Base-by-base conservation (phyloP, 1,139 yeast species). In the Candida sp. region DNA sequence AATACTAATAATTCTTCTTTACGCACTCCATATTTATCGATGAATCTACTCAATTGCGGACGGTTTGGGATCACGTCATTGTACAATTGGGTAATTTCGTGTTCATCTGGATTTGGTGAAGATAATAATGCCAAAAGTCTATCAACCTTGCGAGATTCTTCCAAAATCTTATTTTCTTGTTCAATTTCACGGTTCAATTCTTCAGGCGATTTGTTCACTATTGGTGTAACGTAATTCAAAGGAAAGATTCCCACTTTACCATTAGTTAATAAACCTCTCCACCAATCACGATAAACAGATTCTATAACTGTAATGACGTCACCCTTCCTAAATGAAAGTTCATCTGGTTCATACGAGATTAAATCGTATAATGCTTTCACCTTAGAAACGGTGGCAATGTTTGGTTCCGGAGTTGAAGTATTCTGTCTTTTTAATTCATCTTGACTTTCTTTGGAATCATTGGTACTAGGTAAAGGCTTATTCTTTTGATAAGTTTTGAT, bases 241-340 rank as follows among this genome's bases (percentile, higher is more conserved):
- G 99, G 99, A 65, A 93, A 90, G n/a, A 93, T 85, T 25, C 99
- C 99, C 38, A 82, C 73, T 45, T 75, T 76, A 0, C 97, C 97
- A 45, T 79, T 75, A 4, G 76, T 64, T 42, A 91, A 67, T 4
- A 93, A 81, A 4, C 99, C 99, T 53, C 89, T 77, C 87, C 97
- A 88, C 99, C 99, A 93, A 60, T 93, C 98, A 49, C 89, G 77
- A 63, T 90, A 90, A 5, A 87, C 96, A 15, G 87, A 79, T 56
- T 90, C 98, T 40, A 91, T 75, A 1, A 93, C 96, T 1, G 86
- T 84, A 40, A 93, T 91, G 2, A 83, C 71, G 57, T 86, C 95
- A 21, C 89, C 91, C 53, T 82, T 84, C 39, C 80, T 72, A 59
- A 86, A 85, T 0, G 89, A 81, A 22, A 86, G 65, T 48, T 86